Evolutionary conservation across 768 basidiomycete genomes (phyloP).

Genomic region (Trametes cubensis): DNA sequence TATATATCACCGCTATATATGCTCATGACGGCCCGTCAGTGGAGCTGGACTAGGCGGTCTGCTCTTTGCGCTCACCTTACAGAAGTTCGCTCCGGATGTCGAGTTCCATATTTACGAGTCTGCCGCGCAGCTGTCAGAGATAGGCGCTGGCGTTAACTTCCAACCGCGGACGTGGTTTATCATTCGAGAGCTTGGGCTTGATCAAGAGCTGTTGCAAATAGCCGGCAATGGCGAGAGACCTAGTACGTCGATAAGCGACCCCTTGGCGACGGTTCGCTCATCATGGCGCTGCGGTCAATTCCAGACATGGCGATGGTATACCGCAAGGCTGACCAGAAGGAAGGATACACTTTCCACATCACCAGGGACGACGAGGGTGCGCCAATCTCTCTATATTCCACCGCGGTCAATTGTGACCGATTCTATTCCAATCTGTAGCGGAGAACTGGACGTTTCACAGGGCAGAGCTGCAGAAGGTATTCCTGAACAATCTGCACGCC

Average conservation of each 20-base stretch:
- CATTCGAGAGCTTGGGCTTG: constrained; percentile 17
- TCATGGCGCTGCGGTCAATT: not conserved
- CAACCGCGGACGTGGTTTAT: constrained; percentile 20
- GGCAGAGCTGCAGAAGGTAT: constrained; percentile 22
- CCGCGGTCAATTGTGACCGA: too few species aligned
- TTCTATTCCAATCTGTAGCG: not conserved
- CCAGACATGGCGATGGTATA: not conserved
- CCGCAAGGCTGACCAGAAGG: constrained; percentile 19
- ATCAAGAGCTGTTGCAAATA: constrained; percentile 1
- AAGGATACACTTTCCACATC: not conserved
- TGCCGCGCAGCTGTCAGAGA: constrained; percentile 15
- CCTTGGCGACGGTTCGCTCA: not conserved
- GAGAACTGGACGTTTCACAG: constrained; percentile 20
- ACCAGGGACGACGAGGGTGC: not conserved
- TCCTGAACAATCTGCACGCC: constrained; percentile 18
- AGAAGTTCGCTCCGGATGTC: constrained; percentile 20
- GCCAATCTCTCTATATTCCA: not conserved
- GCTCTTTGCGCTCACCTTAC: constrained; percentile 21
- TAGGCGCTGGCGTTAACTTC: constrained; percentile 27
- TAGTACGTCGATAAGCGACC: not conserved
- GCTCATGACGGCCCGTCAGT: not conserved
- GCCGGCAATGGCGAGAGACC: not conserved
- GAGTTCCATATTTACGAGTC: constrained; percentile 30
- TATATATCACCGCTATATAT: not conserved
- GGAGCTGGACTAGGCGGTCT: constrained; percentile 28